Evolutionary conservation across 495 filamentous ascomycete genomes (phyloP).

Genomic region (Penicillium angulare): DNA sequence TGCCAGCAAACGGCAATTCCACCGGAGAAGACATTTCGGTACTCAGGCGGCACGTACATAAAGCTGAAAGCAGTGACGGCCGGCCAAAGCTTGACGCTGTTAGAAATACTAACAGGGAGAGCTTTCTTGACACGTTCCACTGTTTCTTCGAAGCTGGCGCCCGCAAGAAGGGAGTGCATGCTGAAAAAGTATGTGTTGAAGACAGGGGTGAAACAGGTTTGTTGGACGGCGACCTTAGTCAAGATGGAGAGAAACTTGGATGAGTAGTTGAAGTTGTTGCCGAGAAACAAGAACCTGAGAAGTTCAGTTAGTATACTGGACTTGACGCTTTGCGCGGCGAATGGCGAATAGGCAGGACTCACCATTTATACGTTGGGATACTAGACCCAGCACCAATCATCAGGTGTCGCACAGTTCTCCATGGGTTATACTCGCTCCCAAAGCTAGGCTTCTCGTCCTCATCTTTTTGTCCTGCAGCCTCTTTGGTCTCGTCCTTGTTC

Average conservation of each 20-base stretch:
- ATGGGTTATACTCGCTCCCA: slow-evolving; percentile 63
- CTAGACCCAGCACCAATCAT: slow-evolving; percentile 67
- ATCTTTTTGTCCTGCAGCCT: slow-evolving; percentile 1
- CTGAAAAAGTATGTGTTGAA: slow-evolving; percentile 95
- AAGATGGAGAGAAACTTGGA: slow-evolving; percentile 66
- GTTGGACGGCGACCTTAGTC: slow-evolving; percentile 79
- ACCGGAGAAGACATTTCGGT: slow-evolving; percentile 74
- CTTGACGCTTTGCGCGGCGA: background rate
- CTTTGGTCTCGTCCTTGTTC: background rate
- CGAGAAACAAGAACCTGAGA: slow-evolving; percentile 76
- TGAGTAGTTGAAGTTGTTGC: slow-evolving; percentile 74
- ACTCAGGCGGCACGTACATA: slow-evolving; percentile 75
- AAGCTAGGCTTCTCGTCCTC: slow-evolving; percentile 21
- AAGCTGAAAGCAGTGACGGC: slow-evolving; percentile 86
- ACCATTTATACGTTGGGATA: slow-evolving; percentile 83
- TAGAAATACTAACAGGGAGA: slow-evolving; percentile 71
- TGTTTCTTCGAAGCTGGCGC: slow-evolving; percentile 57
- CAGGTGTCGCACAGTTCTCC: slow-evolving; percentile 67
- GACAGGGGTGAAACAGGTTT: slow-evolving; percentile 76
- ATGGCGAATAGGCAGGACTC: background rate
- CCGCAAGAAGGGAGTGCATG: slow-evolving; percentile 66
- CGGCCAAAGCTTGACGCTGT: slow-evolving; percentile 88
- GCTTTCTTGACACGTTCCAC: slow-evolving; percentile 70
- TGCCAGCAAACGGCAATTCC: slow-evolving; percentile 86
- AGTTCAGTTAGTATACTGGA: background rate